phyloP scores from a whole-genome alignment of 495 filamentous ascomycete species.

The Neurospora sp. region DNA sequence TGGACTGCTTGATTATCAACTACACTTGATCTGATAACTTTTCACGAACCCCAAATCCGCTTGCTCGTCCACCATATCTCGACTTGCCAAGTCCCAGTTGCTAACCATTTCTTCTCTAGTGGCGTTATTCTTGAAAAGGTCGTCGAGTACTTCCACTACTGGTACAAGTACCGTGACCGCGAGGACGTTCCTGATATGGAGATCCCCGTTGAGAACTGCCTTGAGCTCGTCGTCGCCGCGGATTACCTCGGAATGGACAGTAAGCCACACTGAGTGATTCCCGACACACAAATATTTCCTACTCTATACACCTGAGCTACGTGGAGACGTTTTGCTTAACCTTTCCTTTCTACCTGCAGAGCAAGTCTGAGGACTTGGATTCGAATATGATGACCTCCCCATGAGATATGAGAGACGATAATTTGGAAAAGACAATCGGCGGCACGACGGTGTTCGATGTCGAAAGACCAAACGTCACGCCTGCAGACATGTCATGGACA shows the following conservation, averaged over 20 bases:
- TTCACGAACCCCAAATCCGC: background rate
- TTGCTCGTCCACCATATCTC: background rate
- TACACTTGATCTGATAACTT: slow-evolving; percentile 52
- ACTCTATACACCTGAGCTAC: too few relatives aligned
- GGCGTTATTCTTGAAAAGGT: slow-evolving; percentile 80
- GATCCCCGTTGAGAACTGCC: slow-evolving; percentile 70
- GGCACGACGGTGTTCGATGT: too few relatives aligned
- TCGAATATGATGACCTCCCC: background rate
- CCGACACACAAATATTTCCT: background rate
- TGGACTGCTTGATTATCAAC: slow-evolving; percentile 37
- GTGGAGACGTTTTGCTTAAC: background rate
- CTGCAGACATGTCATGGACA: too few relatives aligned
- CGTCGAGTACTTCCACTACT: slow-evolving; percentile 85
- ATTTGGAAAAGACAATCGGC: too few relatives aligned
- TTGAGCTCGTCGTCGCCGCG: slow-evolving; percentile 85
- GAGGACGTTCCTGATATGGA: slow-evolving; percentile 88
- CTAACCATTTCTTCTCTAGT: slow-evolving; percentile 30
- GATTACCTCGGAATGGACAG: slow-evolving; percentile 57
- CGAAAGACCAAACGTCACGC: too few relatives aligned
- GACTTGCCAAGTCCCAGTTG: background rate
- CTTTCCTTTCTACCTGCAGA: slow-evolving; percentile 8
- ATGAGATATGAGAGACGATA: background rate
- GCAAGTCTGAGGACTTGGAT: background rate
- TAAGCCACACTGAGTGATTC: slow-evolving; percentile 7
- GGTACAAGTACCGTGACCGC: slow-evolving; percentile 66